phyloP scores from a whole-genome alignment of 2,329 filamentous ascomycete genomes.

The Monilinia vaccinii-corymbosi region DNA sequence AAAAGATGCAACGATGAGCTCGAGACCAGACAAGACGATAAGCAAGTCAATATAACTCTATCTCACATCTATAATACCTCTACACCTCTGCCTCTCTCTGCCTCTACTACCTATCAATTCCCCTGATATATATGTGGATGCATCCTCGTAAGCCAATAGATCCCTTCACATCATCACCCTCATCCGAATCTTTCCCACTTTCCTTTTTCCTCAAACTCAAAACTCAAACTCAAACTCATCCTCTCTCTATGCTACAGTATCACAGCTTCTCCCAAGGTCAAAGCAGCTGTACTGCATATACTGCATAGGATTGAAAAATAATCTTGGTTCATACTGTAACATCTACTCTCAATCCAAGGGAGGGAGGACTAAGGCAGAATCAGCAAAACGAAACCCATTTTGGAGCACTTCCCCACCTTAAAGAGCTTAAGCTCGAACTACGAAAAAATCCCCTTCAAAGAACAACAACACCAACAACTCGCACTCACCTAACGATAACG shows the following conservation, averaged over 20 bases:
- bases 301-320: neutral
- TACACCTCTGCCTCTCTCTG: too few relatives aligned
- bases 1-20: neutral
- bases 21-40: too few relatives aligned
- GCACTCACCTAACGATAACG: neutral
- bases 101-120: neutral
- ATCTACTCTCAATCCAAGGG: too few relatives aligned
- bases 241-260: too few relatives aligned
- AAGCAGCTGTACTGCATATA: neutral
- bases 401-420: conserved; percentile 8
- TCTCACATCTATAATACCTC: too few relatives aligned
- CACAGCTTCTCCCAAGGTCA: neutral
- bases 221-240: neutral
- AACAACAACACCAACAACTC: neutral
- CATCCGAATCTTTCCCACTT: neutral
- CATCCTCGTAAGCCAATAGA: too few relatives aligned
- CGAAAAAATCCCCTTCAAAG: conserved; percentile 5
- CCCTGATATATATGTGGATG: conserved; percentile 1
- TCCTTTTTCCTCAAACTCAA: neutral
- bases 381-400: neutral
- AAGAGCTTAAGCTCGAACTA: conserved; percentile 3
- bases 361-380: neutral
- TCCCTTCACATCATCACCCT: neutral
- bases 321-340: neutral
- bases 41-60: too few relatives aligned